Base-by-base conservation (phyloP, 495 filamentous ascomycete genomes). In the Aspergillus panamensis region DNA sequence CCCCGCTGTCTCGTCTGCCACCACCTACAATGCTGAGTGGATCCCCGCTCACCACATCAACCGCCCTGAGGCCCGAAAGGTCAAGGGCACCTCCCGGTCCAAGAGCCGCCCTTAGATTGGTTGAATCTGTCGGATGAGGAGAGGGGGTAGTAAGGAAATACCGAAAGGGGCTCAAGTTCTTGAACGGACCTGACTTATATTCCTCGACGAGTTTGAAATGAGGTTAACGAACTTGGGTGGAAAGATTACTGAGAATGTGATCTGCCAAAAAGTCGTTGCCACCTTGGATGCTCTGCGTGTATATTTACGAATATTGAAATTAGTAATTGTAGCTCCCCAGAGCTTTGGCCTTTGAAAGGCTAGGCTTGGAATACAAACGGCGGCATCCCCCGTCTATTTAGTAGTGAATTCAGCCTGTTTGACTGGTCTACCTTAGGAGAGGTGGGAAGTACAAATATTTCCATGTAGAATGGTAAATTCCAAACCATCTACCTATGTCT, bases 21-120 rank as follows among this genome's bases (percentile, higher is more conserved):
- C 91, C 75, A 81, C 83, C 53, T 97, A 94, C 73, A 94, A 98
- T 66, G 90, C 92, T 77, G 89, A 87, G 74, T 98, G 94, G 94
- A 97, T 98, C 67, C 94, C 94, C 16, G 85, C 84, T 55, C 84
- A 88, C 68, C 93, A 97, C 75, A 84, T 97, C 72, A 91, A 94
- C 78, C 86, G 88, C 65, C 91, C 92, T 39, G 80, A 87, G 60
- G 87, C 91, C 44, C 85, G 84, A 65, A 85, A 90, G 66, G 85
- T 93, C 61, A 90, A 91, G 80, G 87, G 86, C 67, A 78, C 83
- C 62, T 73, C 82, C 51, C 81, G 82, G 59, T 74, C 74, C 61
- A 86, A 86, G 82, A 72, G 76, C 66, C 76, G 76, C 56, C 61
- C 66, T 43, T 76, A 73, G 62, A 62, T 60, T 12, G 32, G 29